Conservation (phyloP, 495 filamentous ascomycete genomes). For the Pyrenula massariospora region DNA sequence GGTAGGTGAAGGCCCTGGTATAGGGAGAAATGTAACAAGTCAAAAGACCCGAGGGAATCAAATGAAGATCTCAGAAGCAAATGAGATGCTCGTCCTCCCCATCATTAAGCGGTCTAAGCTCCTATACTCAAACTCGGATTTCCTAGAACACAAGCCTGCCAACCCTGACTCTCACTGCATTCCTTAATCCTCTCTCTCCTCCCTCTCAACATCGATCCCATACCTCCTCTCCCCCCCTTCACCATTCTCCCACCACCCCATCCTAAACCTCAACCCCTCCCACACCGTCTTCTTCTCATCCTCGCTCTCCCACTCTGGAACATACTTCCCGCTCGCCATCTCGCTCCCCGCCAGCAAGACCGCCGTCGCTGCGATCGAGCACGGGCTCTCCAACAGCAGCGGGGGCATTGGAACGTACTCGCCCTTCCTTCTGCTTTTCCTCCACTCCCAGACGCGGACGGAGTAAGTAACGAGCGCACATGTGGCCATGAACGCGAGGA, state of each 20-base stretch:
- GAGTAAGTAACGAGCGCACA: background rate
- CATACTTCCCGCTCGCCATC: background rate
- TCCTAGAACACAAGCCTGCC: too few species aligned
- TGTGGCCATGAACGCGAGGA: background rate
- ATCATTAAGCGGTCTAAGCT: too few species aligned
- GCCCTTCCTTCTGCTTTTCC: background rate
- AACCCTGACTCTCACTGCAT: too few species aligned
- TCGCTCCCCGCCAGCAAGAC: conserved; percentile 16
- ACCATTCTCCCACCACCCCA: background rate
- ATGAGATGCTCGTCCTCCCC: too few species aligned
- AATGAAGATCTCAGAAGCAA: too few species aligned
- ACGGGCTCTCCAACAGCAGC: conserved; percentile 6
- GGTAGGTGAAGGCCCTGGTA: too few species aligned
- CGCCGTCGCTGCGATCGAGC: conserved; percentile 18
- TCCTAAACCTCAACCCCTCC: background rate
- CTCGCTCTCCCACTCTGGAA: background rate
- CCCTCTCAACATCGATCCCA: background rate
- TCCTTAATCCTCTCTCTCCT: background rate
- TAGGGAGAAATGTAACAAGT: too few species aligned
- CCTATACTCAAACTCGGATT: too few species aligned
- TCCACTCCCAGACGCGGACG: background rate
- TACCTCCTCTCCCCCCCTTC: background rate
- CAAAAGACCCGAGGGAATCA: too few species aligned
- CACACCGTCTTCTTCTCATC: background rate
- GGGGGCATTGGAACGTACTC: too few species aligned